Percentiles rank a stretch among this genome's conserved stretches.
phyloP scores from a whole-genome alignment of 352 stramenopile genomes.

The Phytophthora colocasiae region DNA sequence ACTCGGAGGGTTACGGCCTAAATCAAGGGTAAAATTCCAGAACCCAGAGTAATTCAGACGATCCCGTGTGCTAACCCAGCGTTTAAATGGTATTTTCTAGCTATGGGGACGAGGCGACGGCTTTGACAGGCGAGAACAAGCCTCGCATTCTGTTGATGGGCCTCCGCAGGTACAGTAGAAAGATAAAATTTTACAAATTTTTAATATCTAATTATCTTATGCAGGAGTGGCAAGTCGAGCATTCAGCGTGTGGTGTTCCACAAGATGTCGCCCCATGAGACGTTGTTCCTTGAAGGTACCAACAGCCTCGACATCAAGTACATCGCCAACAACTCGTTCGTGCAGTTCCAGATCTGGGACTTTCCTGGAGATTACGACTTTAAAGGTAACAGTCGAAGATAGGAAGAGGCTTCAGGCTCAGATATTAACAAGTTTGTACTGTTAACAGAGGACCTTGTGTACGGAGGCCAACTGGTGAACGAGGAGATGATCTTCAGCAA shows the following conservation, averaged over 20 bases:
- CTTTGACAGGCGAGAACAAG: slow-evolving; percentile 89
- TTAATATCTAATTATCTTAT: background rate
- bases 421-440: background rate
- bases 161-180: slow-evolving; percentile 72
- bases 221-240: slow-evolving; percentile 87
- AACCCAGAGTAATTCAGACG: background rate
- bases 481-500: slow-evolving; percentile 94
- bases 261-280: slow-evolving; percentile 99
- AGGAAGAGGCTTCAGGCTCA: background rate
- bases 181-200: too few species aligned
- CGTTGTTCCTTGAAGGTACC: slow-evolving; percentile 94
- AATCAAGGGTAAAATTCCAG: slow-evolving; percentile 34
- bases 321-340: slow-evolving; percentile 98
- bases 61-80: background rate
- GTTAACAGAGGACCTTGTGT: slow-evolving; percentile 81
- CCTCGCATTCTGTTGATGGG: slow-evolving; percentile 98
- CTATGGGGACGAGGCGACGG: slow-evolving; percentile 75
- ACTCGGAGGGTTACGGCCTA: slow-evolving; percentile 53
- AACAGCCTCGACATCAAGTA: slow-evolving; percentile 94
- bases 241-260: slow-evolving; percentile 98
- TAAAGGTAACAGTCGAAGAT: slow-evolving; percentile 48
- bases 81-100: slow-evolving; percentile 32
- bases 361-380: slow-evolving; percentile 97
- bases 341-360: slow-evolving; percentile 99
- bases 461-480: slow-evolving; percentile 88